These are phyloP conservation scores for Cyberlindnera euphorbiae DNA, from an alignment of 805 yeast species.

Conservation along the genomic window DNA sequence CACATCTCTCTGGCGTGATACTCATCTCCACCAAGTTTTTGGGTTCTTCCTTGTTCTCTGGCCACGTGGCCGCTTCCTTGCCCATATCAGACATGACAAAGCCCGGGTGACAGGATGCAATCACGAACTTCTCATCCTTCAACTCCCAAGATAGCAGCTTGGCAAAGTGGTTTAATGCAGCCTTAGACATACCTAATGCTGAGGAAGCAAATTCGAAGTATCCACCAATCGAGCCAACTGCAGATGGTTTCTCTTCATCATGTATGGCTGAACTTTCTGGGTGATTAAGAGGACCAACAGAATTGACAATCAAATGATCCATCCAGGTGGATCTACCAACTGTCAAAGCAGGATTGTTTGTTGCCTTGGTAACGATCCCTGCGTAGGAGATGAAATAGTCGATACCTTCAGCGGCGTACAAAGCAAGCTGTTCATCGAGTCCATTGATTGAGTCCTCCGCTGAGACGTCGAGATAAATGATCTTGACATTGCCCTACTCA, in stretches of 20 bases:
- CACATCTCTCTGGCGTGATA: constrained; percentile 28
- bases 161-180: constrained; percentile 31
- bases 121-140: constrained; percentile 24
- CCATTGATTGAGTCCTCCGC: constrained; percentile 15
- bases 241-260: constrained; percentile 20
- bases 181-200: constrained; percentile 35
- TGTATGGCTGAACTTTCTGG: constrained; percentile 12
- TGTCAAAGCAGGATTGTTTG: background rate
- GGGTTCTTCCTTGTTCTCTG: background rate
- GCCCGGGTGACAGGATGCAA: constrained; percentile 36
- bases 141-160: constrained; percentile 27
- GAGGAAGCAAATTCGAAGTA: constrained; percentile 12
- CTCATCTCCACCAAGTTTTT: background rate
- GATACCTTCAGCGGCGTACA: constrained; percentile 18
- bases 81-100: constrained; percentile 33
- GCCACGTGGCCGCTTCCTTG: constrained; percentile 3
- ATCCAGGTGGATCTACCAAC: constrained; percentile 2
- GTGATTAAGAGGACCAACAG: constrained; percentile 11
- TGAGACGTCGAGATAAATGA: constrained; percentile 23
- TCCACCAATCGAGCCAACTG: constrained; percentile 24
- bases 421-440: constrained; percentile 11
- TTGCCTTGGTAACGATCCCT: constrained; percentile 15
- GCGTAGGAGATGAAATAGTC: constrained; percentile 28
- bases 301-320: constrained; percentile 5
- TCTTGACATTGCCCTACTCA: constrained; percentile 18